Evolutionary conservation across 192 early-diverging fungal genomes (phyloP), one percentile per base, ranked within the genome.

Genomic region (Ambispora gerdemannii): DNA sequence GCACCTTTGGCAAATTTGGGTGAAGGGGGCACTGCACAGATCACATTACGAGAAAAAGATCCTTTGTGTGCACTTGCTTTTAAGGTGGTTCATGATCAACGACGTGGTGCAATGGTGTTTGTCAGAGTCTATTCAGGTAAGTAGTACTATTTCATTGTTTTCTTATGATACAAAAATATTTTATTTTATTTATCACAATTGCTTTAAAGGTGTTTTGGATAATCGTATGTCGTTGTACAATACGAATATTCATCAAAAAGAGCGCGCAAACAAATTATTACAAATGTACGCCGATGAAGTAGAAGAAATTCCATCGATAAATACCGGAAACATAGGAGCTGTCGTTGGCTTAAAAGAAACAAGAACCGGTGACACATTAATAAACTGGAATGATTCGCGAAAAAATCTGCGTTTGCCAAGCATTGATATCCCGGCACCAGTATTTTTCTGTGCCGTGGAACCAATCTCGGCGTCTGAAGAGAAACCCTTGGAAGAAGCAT

Each of bases 201-300:
- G n/a, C n/a, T n/a, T n/a, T n/a, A n/a, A n/a, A 82, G 83, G 89
- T 24, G 77, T 80, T 15, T 73, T 97, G 4, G 82, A 88, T n/a
- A 77, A 87, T 32, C 84, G 91, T 2, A 81, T 80, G 33, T 81
- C 85, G 19, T 78, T 93, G 20, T 84, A 90, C 74, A 91, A 92
- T 60, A 86, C 84, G 3, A 85, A 87, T 0, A 83, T 77, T 0
- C 80, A 82, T 49, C 68, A 76, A 13, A 92, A 91, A 63, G 94
- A 98, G 73, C 80, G 93, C 17, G 93, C 86, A 17, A 88, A 84
- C 31, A 92, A 92, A 69, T 66, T 98, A 31, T 72, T 96, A 31
- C 91, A 93, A 64, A 92, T 96, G 90, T 95, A 98, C 69, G 96
- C 92, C 11, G 91, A 94, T 76, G 86, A 91, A 50, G 83, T 84